These are phyloP conservation scores for Akanthomyces dipterigenus DNA, from an alignment of 2,329 filamentous ascomycete species.

Conservation along the genomic window DNA sequence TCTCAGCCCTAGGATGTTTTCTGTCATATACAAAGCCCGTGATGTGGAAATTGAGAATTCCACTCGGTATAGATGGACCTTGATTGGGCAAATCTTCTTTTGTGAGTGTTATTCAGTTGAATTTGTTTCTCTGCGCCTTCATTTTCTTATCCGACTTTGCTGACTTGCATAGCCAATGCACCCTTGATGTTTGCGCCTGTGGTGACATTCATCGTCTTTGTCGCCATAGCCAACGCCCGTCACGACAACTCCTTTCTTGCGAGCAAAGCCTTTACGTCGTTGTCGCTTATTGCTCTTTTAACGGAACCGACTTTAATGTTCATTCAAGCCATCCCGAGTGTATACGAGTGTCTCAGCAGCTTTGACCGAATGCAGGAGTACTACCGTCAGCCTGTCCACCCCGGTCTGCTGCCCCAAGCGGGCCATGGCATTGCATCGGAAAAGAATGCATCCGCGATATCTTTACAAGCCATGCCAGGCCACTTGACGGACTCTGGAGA, in stretches of 20 bases:
- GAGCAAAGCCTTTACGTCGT: slow-evolving; percentile 19
- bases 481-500: background rate
- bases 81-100: slow-evolving; percentile 12
- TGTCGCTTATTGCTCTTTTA: slow-evolving; percentile 20
- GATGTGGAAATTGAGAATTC: slow-evolving; percentile 17
- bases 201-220: slow-evolving; percentile 6
- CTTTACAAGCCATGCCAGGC: background rate
- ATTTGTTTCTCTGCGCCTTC: background rate
- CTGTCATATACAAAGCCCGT: slow-evolving; percentile 15
- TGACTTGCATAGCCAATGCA: slow-evolving; percentile 7
- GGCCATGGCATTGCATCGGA: background rate
- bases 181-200: slow-evolving; percentile 14
- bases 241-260: slow-evolving; percentile 11
- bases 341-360: slow-evolving; percentile 14
- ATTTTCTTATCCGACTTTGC: background rate
- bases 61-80: slow-evolving; percentile 17
- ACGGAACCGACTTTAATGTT: slow-evolving; percentile 13
- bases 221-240: slow-evolving; percentile 9
- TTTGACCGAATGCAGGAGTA: slow-evolving; percentile 20
- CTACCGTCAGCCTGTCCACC: background rate
- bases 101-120: background rate
- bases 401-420: background rate
- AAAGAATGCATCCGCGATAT: background rate
- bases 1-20: slow-evolving; percentile 15
- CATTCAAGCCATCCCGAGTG: slow-evolving; percentile 5